Evolutionary conservation across 2,329 filamentous ascomycete genomes (phyloP).

Genomic region (Atkinsonella texensis): DNA sequence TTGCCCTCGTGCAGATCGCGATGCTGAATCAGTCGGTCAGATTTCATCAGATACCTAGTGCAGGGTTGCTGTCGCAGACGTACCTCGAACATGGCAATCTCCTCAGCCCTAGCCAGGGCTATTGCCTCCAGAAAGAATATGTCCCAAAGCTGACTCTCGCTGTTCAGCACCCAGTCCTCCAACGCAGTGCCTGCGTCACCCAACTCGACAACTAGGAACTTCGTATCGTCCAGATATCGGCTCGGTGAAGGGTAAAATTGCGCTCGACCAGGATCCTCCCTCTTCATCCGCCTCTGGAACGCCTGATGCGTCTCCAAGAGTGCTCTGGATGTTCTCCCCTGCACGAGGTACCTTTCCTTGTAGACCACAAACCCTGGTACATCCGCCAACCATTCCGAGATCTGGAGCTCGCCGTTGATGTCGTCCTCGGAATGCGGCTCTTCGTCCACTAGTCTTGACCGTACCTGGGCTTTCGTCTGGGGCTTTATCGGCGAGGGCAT

Average conservation of each 20-base stretch:
- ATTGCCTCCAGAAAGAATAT: constrained; percentile 49
- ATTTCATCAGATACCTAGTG: background rate
- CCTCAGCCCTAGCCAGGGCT: constrained; percentile 47
- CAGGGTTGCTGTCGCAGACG: constrained; percentile 3
- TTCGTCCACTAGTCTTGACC: constrained; percentile 44
- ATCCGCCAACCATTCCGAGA: constrained; percentile 52
- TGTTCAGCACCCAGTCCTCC: constrained; percentile 42
- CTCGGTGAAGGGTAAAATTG: constrained; percentile 53
- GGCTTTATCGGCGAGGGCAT: constrained; percentile 45
- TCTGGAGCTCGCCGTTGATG: constrained; percentile 46
- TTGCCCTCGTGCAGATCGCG: constrained; percentile 56
- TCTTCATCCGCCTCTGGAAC: constrained; percentile 42
- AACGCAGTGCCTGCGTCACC: constrained; percentile 50
- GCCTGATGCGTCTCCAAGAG: constrained; percentile 48
- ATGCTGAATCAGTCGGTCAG: constrained; percentile 30
- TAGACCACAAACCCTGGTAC: constrained; percentile 55
- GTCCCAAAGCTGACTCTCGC: constrained; percentile 46
- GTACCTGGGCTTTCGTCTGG: constrained; percentile 44
- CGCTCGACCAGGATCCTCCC: constrained; percentile 41
- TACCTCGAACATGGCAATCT: constrained; percentile 48
- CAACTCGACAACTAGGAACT: constrained; percentile 49
- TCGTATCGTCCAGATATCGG: constrained; percentile 44
- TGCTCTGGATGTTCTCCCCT: constrained; percentile 39
- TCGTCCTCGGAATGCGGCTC: constrained; percentile 43
- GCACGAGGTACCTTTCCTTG: constrained; percentile 50